Percentiles rank a stretch among this genome's conserved stretches.
Conservation (phyloP, 805 yeast species). For the Teunomyces aglyptinius region DNA sequence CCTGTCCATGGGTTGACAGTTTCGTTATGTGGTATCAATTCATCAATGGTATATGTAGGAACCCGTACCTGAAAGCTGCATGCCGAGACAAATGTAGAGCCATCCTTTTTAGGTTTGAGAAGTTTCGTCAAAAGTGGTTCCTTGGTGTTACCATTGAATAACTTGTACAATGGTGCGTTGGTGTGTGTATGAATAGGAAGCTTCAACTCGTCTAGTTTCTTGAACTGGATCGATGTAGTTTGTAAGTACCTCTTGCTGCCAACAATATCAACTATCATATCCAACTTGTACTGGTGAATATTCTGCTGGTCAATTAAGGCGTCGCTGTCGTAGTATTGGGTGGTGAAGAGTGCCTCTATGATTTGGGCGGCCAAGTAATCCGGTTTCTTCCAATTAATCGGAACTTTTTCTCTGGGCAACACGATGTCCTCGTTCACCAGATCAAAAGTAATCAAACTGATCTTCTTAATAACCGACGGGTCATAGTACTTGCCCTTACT, state of each 20-base stretch:
- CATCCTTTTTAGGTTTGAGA: slow-evolving; percentile 35
- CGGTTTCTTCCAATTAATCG: slow-evolving; percentile 36
- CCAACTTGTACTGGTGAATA: slow-evolving; percentile 29
- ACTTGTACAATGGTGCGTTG: slow-evolving; percentile 14
- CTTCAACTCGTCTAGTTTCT: slow-evolving; percentile 26
- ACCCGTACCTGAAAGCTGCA: slow-evolving; percentile 29
- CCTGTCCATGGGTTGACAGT: slow-evolving; percentile 34
- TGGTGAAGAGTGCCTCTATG: slow-evolving; percentile 29
- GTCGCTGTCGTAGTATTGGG: slow-evolving; percentile 18
- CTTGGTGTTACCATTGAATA: slow-evolving; percentile 26
- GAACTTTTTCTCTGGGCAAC: slow-evolving; percentile 33
- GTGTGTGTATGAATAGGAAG: slow-evolving; percentile 26
- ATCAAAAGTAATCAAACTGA: slow-evolving; percentile 33
- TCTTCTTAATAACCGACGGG: slow-evolving; percentile 19
- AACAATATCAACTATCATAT: slow-evolving; percentile 36
- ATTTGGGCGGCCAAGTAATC: slow-evolving; percentile 38
- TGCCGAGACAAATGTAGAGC: slow-evolving; percentile 33
- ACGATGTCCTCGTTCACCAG: slow-evolving; percentile 32
- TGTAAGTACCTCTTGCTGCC: slow-evolving; percentile 41
- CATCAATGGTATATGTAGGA: slow-evolving; percentile 37
- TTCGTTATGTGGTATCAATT: slow-evolving; percentile 19
- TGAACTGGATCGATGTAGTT: slow-evolving; percentile 23
- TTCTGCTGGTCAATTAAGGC: slow-evolving; percentile 17
- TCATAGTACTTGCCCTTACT: slow-evolving; percentile 19
- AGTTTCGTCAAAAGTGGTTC: slow-evolving; percentile 35